Base-by-base conservation (phyloP, 2,329 filamentous ascomycete genomes). In the Ophiostoma angusticollis region DNA sequence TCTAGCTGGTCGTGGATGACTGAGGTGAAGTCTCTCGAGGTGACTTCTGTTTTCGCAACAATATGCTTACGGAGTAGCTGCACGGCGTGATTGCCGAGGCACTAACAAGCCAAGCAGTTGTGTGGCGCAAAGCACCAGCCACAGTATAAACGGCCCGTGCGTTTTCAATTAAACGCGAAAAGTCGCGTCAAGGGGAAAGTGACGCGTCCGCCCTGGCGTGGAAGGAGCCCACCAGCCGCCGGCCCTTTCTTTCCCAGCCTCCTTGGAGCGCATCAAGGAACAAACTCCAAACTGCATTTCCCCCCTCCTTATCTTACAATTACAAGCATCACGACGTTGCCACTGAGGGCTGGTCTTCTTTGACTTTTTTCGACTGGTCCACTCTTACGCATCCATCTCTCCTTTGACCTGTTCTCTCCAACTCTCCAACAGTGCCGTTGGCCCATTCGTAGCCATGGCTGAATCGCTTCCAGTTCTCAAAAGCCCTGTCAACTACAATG, bases 401-500 rank as follows among this genome's bases (percentile, higher is more conserved):
- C 14, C n/a, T 31, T 37, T 32, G 5, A 4, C 19, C 27, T 13
- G 18, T 31, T n/a, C 22, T 17, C 29, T 25, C 31, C 29, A 41
- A 32, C 30, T 24, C 30, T 9, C 29, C 40, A 38, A 18, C 19
- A 31, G n/a, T 17, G 36, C 32, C 28, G 2, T 17, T 35, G 28
- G 37, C 29, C 32, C 27, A 43, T 42, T 37, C 37, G 35, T 31
- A 40, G 63, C 47, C 50, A 95, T 95, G 89, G 81, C 86, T 70
- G 33, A 45, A 30, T 17, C 31, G 31, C 81, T 95, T 55, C 74
- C 86, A 54, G 79, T 81, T 49, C 81, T 80, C 60, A 78, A 73
- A 56, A 70, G 78, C 50, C 75, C 81, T 37, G 85, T 94, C 52
- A 80, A 93, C 59, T 98, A 98, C 64, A 74, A 78, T 54, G 77